Evolutionary conservation across 805 yeast species (phyloP).

Genomic region (Lachancea nothofagi): DNA sequence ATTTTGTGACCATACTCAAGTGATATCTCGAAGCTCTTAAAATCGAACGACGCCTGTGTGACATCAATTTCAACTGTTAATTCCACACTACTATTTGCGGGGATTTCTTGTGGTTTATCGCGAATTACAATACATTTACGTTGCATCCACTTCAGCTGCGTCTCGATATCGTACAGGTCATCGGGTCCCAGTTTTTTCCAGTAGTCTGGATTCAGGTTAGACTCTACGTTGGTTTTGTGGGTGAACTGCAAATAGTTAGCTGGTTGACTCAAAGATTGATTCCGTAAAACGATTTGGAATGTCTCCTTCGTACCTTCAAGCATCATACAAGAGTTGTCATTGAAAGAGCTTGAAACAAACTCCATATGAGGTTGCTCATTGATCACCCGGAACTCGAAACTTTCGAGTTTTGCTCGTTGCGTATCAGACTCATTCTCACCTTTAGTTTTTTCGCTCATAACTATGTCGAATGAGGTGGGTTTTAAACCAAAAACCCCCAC

Average conservation of each 20-base stretch:
- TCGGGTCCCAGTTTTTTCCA: constrained; percentile 28
- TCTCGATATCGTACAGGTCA: constrained; percentile 26
- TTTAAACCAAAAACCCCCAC: constrained; percentile 26
- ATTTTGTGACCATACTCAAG: constrained; percentile 26
- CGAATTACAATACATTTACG: constrained; percentile 17
- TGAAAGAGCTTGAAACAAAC: constrained; percentile 21
- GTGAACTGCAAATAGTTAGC: constrained; percentile 24
- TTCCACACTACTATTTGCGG: constrained; percentile 22
- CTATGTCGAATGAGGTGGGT: constrained; percentile 15
- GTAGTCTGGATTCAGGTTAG: constrained; percentile 22
- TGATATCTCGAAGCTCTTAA: constrained; percentile 20
- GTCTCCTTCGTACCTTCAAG: constrained; percentile 28
- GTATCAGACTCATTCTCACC: background rate
- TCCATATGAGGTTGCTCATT: constrained; percentile 31
- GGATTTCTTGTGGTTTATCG: constrained; percentile 17
- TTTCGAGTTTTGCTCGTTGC: constrained; percentile 10
- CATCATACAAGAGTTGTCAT: constrained; percentile 28
- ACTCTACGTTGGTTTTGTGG: constrained; percentile 23
- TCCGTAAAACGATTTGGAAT: constrained; percentile 21
- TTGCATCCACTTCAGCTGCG: constrained; percentile 23
- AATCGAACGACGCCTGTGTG: constrained; percentile 20
- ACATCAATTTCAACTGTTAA: constrained; percentile 25
- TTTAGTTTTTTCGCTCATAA: constrained; percentile 9
- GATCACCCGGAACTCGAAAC: constrained; percentile 18
- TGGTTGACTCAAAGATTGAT: constrained; percentile 24